Base-by-base conservation (phyloP, 768 basidiomycete species). In the Boletus barrowsii region DNA sequence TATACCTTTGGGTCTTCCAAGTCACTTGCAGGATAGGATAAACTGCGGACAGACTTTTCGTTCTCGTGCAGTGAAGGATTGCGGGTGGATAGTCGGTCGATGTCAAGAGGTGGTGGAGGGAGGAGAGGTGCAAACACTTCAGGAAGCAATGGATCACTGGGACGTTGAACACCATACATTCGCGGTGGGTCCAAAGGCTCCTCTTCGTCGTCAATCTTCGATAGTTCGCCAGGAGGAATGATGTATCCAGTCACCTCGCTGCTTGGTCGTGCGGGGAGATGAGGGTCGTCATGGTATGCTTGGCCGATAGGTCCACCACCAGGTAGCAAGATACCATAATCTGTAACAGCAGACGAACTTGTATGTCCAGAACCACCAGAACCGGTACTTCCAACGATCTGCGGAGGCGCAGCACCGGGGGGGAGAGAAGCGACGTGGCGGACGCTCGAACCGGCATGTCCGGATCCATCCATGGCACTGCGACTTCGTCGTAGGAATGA, bases 401-500 rank as follows among this genome's bases (percentile, higher is more conserved):
- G 61, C 0, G 70, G 69, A 51, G 72, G 68, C n/a, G 70, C 69
- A 1, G 71, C 68, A 42, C 68, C 69, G 10, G 59, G 67, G 6
- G 70, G 69, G 51, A 70, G 69, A 30, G 69, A 62, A 52, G 66
- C 40, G 4, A 69, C 59, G 4, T 53, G 59, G 20, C 60, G 66
- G 32, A 58, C 43, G 35, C 53, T 57, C 2, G 68, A 51, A 30
- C 53, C 43, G 10, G 20, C 43, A 37, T 47, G 57, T 18, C 57
- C 58, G 3, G 63, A 55, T 42, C 57, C 65, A 40, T 58, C 55
- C 0, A 59, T 53, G 4, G 57, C 68, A 10, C 57, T 55, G 17
- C 59, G 58, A 54, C 73, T 73, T 1, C 68, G 72, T 49, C 73
- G 78, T 5, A 87, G 73, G 75, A 88, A 86, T 0, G 87, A 75